A percentile compares a stretch with the other conserved stretches of the same genome.
Evolutionary conservation across 1,284 basidiomycete genomes (phyloP).

Genomic region (Trichosporon coremiiforme): DNA sequence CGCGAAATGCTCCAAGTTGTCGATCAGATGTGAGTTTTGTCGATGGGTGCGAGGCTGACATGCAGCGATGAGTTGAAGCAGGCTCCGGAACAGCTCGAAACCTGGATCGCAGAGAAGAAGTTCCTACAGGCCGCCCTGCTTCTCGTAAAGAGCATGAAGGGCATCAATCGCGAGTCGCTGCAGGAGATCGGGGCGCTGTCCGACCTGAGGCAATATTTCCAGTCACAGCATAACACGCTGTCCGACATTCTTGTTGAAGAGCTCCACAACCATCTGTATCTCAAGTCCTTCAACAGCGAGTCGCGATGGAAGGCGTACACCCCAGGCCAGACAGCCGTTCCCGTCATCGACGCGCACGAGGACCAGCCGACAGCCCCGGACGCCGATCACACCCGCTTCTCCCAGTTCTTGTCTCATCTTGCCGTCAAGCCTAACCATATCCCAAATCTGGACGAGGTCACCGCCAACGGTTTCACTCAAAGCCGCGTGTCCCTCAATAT

Average conservation of each 20-base stretch:
- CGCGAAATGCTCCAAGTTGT: slow-evolving; percentile 88
- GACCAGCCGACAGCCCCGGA: slow-evolving; percentile 25
- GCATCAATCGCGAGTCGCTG: slow-evolving; percentile 89
- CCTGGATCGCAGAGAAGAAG: slow-evolving; percentile 92
- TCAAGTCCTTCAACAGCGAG: slow-evolving; percentile 96
- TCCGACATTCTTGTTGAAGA: slow-evolving; percentile 94
- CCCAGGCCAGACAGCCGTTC: slow-evolving; percentile 68
- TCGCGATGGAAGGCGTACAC: slow-evolving; percentile 83
- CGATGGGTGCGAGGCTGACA: slow-evolving; percentile 22
- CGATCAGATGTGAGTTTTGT: slow-evolving; percentile 76
- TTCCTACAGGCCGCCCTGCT: slow-evolving; percentile 86
- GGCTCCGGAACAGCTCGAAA: slow-evolving; percentile 89
- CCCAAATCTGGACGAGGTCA: slow-evolving; percentile 59
- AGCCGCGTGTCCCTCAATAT: slow-evolving; percentile 14
- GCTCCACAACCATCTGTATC: slow-evolving; percentile 94
- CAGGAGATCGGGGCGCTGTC: slow-evolving; percentile 89
- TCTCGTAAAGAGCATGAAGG: slow-evolving; percentile 83
- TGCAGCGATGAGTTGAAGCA: slow-evolving; percentile 84
- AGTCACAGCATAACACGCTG: slow-evolving; percentile 84
- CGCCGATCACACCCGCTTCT: slow-evolving; percentile 45
- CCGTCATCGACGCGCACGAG: slow-evolving; percentile 30
- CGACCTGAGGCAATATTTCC: slow-evolving; percentile 83
- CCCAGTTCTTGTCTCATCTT: slow-evolving; percentile 70
- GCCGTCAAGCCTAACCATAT: slow-evolving; percentile 73
- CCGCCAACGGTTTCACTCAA: slow-evolving; percentile 17